Base-by-base conservation (phyloP, 1,284 basidiomycete species). In the Tilletiaria anomala region DNA sequence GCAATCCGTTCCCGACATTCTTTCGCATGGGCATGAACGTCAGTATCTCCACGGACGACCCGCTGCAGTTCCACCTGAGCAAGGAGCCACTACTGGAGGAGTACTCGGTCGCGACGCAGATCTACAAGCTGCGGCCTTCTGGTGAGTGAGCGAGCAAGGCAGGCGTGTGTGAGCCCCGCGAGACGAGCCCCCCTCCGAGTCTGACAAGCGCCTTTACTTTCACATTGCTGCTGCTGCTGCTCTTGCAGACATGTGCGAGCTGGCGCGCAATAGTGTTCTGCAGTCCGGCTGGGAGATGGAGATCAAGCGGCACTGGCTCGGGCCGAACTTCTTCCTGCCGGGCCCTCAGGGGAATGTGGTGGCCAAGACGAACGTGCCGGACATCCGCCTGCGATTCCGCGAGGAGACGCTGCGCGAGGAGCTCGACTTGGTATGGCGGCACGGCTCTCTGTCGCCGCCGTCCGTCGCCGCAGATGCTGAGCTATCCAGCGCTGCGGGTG, bases 271-370 rank as follows among this genome's bases (percentile, higher is more conserved):
- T 70, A 89, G 85, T 2, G 91, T 96, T 24, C 73, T 87, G 40
- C 93, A 97, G 68, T 88, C 83, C 52, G 93, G 93, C 1, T 99
- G 96, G 69, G 93, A 99, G 70, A 96, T 96, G 87, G 83, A 93
- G 68, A 70, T 96, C 60, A 97, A 97, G 71, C 79, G 87, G 12
- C 93, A 94, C 68, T 97, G 93, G 66, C 48, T 61, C 16, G 65
- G 91, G 1, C 42, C 51, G 12, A 72, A 82, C 48, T 96, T 86
- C 82, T 91, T 86, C 67, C 71, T 85, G 19, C 49, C 58, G 5
- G 64, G 65, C 8, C 61, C 63, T 5, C 43, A 46, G 31, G 65
- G 65, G 14, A 68, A 68, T 34, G 47, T 48, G 37, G 47, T 48
- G 40, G 52, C 53, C 39, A 61, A 50, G 54, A 96, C 91, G 23